Evolutionary conservation across 768 basidiomycete species (phyloP), one percentile per base, ranked within the genome.

Genomic region (Pholiota molesta): DNA sequence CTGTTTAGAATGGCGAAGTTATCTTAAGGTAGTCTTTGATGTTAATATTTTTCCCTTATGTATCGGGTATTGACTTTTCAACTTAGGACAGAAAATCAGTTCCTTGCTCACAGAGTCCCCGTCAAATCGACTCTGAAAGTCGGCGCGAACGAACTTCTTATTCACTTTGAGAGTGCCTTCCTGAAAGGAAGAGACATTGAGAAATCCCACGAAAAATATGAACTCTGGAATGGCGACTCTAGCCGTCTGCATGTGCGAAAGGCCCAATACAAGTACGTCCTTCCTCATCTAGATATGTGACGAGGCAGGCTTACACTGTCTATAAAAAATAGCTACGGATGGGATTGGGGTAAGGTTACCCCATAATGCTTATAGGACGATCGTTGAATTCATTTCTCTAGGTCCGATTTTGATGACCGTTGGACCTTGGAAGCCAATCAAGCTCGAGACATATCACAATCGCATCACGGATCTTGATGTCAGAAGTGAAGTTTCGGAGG

Each of bases 211-310:
- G 84, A 80, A 14, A 91, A 88, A 71, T 69, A 84, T 16, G 71
- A 79, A 2, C 76, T 91, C 7, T 95, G 93, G 95, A 98, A 97
- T 68, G 96, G 97, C 9, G 94, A 97, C 71, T 88, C 92, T 0
- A 92, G 91, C 68, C 86, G 96, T 45, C 79, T 97, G 31, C 93
- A 96, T 71, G 91, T 96, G 23, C 85, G 95, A 52, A 98, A 97
- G 77, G 94, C 95, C 1, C 92, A 95, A 70, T 97, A 95, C 79
- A 91, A 93, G 86, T 95, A 72, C 62, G 85, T 57, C 16, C 21
- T 33, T 33, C 16, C 17, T 65, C 47, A 17, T 35, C 33, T 17
- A 21, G n/a, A 49, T 11, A 28, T 23, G 7, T 17, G 8, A 10
- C n/a, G 42, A 37, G 33, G 31, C 17, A 47, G 28, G 58, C 56